Base-by-base conservation (phyloP, 148 eudicot species). In the Linanthus parryae region DNA sequence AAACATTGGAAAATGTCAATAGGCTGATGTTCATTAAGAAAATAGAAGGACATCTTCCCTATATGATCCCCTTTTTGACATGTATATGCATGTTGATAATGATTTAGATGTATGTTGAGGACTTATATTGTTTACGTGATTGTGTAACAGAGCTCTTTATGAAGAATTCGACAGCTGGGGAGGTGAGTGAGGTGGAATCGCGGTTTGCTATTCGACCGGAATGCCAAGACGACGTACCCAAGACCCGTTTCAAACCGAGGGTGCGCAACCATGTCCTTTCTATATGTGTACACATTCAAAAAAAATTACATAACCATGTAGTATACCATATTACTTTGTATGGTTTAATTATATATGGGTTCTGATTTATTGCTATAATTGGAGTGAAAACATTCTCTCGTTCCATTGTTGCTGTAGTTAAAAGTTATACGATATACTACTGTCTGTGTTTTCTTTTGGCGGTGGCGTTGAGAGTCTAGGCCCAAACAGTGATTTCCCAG, bases 191-290 rank as follows among this genome's bases (percentile, higher is more conserved):
- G n/a, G n/a, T n/a, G n/a, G 89, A 78, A 26, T 55, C 76, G 7
- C 84, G 63, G 54, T 86, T 78, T 68, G 78, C 84, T 3, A 21
- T 81, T 61, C 73, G 89, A 65, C 79, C 81, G 20, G 97, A 91
- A 68, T 83, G 84, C 73, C 74, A 54, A 71, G 89, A 67, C 8
- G 79, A 74, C 52, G 89, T 72, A 22, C 86, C 94, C 5, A 83
- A 76, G 66, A 61, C 79, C 44, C 86, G 77, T 48, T 91, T 91
- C 72, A 91, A 79, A 71, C 86, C 81, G 36, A 74, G 75, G 81
- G 97, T 91, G 65, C 26, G 97, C 52, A 43, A 41, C 26, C 9
- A 27, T 57, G 26, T 14, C 33, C 16, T 30, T 27, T 23, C 16
- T 28, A 25, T 41, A 1, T n/a, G 30, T 40, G 37, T 21, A 5